Evolutionary conservation across 2,329 filamentous ascomycete species (phyloP).

Genomic region (Setomelanomma holmii): DNA sequence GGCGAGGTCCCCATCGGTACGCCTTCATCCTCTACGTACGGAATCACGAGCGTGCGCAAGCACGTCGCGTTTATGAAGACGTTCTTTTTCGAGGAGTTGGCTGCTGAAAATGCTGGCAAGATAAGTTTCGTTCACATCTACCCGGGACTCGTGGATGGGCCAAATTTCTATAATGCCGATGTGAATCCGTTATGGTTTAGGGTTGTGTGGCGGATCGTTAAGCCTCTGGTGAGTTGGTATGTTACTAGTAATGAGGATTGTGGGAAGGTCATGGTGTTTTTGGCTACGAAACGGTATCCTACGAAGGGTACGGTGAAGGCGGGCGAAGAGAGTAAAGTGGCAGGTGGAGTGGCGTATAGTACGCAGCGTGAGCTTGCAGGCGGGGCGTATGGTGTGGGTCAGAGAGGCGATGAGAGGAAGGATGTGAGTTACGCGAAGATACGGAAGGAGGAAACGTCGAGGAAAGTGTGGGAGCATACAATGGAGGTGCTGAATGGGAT

Average conservation of each 20-base stretch:
- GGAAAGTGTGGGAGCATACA: constrained; percentile 44
- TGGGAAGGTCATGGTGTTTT: constrained; percentile 43
- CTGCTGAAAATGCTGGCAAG: constrained; percentile 26
- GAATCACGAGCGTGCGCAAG: constrained; percentile 33
- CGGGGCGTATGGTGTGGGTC: constrained; percentile 35
- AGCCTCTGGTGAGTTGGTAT: constrained; percentile 31
- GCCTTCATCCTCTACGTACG: constrained; percentile 27
- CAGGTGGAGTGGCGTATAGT: constrained; percentile 22
- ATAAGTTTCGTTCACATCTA: constrained; percentile 41
- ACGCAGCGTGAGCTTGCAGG: constrained; percentile 30
- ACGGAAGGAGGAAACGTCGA: constrained; percentile 31
- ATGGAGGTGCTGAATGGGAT: constrained; percentile 14
- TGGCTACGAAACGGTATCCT: constrained; percentile 31
- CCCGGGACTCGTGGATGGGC: constrained; percentile 44
- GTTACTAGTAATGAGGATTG: constrained; percentile 32
- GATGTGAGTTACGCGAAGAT: constrained; percentile 24
- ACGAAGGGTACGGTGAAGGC: constrained; percentile 25
- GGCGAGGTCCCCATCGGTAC: constrained; percentile 38
- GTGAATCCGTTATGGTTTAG: constrained; percentile 41
- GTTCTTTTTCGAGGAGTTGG: constrained; percentile 37
- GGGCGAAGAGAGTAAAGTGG: constrained; percentile 2
- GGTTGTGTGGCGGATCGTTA: constrained; percentile 29
- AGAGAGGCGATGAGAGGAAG: constrained; percentile 27
- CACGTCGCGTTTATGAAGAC: constrained; percentile 44
- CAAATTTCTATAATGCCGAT: constrained; percentile 29